Percentiles rank a stretch among this genome's conserved stretches.
Evolutionary conservation across 139 green algal species (phyloP).

Genomic region (Yamagishiella unicocca): DNA sequence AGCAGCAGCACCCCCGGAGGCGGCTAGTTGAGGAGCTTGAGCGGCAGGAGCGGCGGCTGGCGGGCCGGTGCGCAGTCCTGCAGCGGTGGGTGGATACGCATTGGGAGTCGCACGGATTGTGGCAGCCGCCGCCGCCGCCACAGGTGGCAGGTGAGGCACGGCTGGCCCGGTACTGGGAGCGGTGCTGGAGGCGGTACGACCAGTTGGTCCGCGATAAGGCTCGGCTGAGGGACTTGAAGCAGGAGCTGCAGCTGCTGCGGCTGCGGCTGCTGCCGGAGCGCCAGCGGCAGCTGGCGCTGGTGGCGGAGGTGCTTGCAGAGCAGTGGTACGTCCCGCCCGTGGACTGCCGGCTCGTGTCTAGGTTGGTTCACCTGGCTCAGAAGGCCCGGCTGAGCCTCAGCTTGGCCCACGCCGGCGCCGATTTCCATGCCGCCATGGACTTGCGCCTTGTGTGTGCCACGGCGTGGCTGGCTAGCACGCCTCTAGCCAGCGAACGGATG

Average conservation of each 20-base stretch:
- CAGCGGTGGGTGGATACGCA: no score
- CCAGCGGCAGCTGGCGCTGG: slow-evolving; percentile 17
- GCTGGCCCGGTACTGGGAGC: no score
- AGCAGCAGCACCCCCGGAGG: background rate
- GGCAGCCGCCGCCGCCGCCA: no score
- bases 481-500: background rate
- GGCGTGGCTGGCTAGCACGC: slow-evolving; percentile 21
- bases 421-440: background rate
- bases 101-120: no score
- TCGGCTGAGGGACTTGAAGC: no score
- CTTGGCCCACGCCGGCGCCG: background rate
- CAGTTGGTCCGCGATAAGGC: no score
- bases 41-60: background rate
- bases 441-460: background rate
- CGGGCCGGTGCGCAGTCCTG: no score
- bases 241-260: no score
- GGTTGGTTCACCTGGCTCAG: background rate
- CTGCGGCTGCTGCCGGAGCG: no score
- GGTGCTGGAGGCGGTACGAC: no score
- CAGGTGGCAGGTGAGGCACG: no score
- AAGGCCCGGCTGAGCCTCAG: no score
- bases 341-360: background rate
- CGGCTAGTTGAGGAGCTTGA: background rate
- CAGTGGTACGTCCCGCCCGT: background rate
- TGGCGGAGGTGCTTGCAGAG: slow-evolving; percentile 7